Evolutionary conservation across 176 grass and related monocot species (phyloP).

Genomic region (Avena insularis): DNA sequence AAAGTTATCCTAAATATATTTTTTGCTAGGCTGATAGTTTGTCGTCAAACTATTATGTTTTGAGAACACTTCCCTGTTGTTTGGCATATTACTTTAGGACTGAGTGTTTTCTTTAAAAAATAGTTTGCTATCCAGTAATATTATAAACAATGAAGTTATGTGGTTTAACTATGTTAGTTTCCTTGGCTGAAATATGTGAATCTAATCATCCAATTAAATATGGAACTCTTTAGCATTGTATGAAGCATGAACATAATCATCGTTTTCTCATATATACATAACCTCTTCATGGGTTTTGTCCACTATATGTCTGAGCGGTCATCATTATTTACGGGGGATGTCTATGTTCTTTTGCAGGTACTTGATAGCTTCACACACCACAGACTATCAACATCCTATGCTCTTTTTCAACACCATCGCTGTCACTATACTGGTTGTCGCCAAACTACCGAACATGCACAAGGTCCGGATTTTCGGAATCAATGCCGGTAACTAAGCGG

Average conservation of each 20-base stretch:
- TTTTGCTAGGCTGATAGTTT: not conserved
- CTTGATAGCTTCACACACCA: constrained; percentile 66
- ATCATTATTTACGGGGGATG: not conserved
- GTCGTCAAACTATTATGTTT: not conserved
- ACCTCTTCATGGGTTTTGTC: not conserved
- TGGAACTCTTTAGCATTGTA: not conserved
- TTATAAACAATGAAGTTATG: not conserved
- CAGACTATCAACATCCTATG: constrained; percentile 65
- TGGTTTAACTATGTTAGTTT: not conserved
- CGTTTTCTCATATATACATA: not conserved
- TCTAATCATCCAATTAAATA: not conserved
- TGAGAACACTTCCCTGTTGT: not conserved
- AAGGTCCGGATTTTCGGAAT: constrained; percentile 77
- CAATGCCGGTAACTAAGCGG: constrained; percentile 55
- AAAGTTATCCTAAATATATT: not conserved
- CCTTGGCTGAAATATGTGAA: not conserved
- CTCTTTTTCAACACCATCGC: constrained; percentile 69
- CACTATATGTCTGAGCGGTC: not conserved
- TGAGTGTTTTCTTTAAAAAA: not conserved
- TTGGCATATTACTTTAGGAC: not conserved
- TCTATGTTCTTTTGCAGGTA: constrained; percentile 50
- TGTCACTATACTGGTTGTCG: constrained; percentile 58
- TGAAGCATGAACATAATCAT: not conserved
- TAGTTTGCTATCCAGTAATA: not conserved
- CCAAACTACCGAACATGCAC: constrained; percentile 71